Conservation (phyloP, 202 grass and related monocot species). For the Digitaria exilis region DNA sequence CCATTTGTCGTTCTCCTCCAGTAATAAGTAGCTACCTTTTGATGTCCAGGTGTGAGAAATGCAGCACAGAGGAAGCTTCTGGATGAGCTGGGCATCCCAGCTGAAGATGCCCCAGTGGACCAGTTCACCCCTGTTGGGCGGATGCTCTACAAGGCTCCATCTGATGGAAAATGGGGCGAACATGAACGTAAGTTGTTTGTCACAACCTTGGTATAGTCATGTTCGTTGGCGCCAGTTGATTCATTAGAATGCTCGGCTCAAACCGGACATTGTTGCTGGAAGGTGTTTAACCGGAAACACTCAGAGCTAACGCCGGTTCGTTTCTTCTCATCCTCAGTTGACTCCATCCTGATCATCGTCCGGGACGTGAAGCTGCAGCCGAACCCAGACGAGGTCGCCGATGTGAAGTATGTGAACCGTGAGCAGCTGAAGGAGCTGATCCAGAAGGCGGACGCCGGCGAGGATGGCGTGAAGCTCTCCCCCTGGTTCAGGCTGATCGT, state of each 20-base stretch:
- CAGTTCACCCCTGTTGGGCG: slow-evolving; percentile 86
- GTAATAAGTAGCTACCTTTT: not conserved
- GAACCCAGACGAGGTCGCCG: slow-evolving; percentile 82
- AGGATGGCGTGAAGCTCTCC: slow-evolving; percentile 75
- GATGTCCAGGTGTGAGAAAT: slow-evolving; percentile 75
- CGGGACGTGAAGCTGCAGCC: slow-evolving; percentile 72
- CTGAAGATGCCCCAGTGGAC: slow-evolving; percentile 82
- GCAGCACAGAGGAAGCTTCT: slow-evolving; percentile 95
- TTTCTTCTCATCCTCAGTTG: slow-evolving; percentile 53
- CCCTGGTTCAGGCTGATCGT: slow-evolving; percentile 91
- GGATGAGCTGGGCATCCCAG: slow-evolving; percentile 88
- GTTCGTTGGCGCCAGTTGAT: too few relatives aligned
- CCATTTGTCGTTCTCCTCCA: not conserved
- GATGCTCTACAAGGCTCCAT: slow-evolving; percentile 96
- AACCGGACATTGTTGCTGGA: not conserved
- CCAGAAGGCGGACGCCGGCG: slow-evolving; percentile 71
- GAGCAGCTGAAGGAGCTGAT: slow-evolving; percentile 82
- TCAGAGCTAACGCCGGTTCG: slow-evolving; percentile 1
- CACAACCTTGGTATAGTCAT: not conserved
- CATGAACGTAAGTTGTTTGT: slow-evolving; percentile 66
- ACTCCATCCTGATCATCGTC: slow-evolving; percentile 66
- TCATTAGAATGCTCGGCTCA: not conserved
- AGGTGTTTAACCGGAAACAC: not conserved
- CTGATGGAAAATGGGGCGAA: slow-evolving; percentile 96
- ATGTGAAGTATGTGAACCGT: slow-evolving; percentile 73